Evolutionary conservation across 1,139 yeast genomes (phyloP), one percentile per base, ranked within the genome.

Genomic region (Diutina scorzettiae): DNA sequence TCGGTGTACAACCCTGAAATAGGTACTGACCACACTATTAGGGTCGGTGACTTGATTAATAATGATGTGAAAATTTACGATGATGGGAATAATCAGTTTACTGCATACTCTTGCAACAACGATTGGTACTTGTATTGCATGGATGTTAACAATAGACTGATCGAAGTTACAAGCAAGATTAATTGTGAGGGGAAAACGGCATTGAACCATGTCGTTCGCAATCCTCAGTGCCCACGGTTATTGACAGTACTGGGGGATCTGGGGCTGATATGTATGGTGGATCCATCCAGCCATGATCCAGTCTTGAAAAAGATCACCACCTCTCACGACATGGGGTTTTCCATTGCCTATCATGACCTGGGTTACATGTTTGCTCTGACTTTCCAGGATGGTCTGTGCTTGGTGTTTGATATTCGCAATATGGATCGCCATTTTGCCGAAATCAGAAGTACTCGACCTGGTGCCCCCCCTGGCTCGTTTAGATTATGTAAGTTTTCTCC

Each of bases 351-450:
- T 60, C 79, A 81, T 48, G 71, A 81, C 17, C 76, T 81, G 42
- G 94, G 91, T 17, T 53, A 71, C 45, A 69, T 78, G 50, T 82
- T 87, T 58, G 80, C 94, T 2, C 76, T 85, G 0, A 79, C 89
- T 20, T 86, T 85, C 56, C 95, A 87, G 59, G 87, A 83, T 54
- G 96, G 97, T 6, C 64, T 76, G 28, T 81, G 93, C 48, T 64
- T 79, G 47, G 61, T 87, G 18, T 87, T 79, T 56, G 97, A 87
- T 57, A 58, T 83, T 18, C 64, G 97, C 49, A 80, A 80, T 47
- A 54, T 76, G 43, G 41, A 46, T 21, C 69, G 70, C 43, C 25
- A n/a, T n/a, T 23, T 34, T 5, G 24, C 28, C 3, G 71, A 69
- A 46, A 66, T 81, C 37, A 62, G 64, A 43, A 78, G 86, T 5